phyloP scores from a whole-genome alignment of 805 yeast species.

The Osmozyma mogii region DNA sequence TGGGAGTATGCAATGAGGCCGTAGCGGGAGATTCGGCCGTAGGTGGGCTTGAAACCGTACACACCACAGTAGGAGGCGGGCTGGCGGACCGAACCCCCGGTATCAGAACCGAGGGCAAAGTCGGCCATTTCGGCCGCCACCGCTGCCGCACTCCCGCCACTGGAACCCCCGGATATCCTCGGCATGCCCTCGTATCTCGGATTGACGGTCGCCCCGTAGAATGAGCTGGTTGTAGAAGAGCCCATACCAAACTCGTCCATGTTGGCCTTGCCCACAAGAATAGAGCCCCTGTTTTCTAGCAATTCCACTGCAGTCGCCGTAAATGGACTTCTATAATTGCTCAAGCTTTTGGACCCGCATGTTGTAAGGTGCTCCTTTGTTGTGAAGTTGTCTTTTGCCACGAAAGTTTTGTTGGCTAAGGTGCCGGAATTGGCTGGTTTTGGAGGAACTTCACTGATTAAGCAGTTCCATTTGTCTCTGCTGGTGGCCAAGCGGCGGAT shows the following conservation, averaged over 20 bases:
- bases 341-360: conserved; percentile 64
- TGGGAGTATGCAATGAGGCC: conserved; percentile 94
- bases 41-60: conserved; percentile 86
- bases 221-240: conserved; percentile 50
- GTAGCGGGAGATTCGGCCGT: conserved; percentile 86
- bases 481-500: no score
- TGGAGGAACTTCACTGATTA: no score
- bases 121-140: conserved; percentile 67
- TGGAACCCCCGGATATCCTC: conserved; percentile 79
- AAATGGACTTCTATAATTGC: conserved; percentile 63
- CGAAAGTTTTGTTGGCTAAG: no score
- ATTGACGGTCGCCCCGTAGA: conserved; percentile 52
- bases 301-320: conserved; percentile 64
- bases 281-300: conserved; percentile 45
- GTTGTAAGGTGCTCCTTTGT: conserved; percentile 62
- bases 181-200: conserved; percentile 22
- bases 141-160: conserved; percentile 94
- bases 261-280: conserved; percentile 72
- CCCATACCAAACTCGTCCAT: conserved; percentile 99
- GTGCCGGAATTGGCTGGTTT: no score
- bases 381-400: conserved; percentile 73
- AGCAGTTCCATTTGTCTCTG: no score
- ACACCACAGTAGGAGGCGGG: conserved; percentile 87
- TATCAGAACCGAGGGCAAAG: conserved; percentile 86
- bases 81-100: conserved; percentile 92